phyloP scores from a whole-genome alignment of 2,329 filamentous ascomycete species.

The Exophiala oligosperma region DNA sequence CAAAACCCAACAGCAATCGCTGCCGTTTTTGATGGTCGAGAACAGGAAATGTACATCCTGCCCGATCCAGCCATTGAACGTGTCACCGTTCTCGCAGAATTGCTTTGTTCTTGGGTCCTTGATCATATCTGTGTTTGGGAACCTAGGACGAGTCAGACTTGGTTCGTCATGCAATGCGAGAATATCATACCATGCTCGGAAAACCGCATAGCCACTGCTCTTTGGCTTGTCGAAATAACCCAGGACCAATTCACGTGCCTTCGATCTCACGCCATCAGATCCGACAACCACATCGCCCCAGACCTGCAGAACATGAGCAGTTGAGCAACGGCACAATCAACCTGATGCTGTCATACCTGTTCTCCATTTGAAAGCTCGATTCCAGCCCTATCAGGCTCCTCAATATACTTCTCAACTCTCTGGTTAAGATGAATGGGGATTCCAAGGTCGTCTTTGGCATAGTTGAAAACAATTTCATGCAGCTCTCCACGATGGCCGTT shows the following conservation, averaged over 20 bases:
- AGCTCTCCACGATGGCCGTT: slow-evolving; percentile 63
- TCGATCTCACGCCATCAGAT: slow-evolving; percentile 24
- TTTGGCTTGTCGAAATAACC: slow-evolving; percentile 37
- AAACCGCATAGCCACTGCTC: slow-evolving; percentile 33
- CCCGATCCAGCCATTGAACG: slow-evolving; percentile 34
- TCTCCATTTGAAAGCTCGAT: slow-evolving; percentile 53
- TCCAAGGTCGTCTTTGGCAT: slow-evolving; percentile 54
- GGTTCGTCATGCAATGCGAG: slow-evolving; percentile 46
- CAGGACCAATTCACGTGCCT: slow-evolving; percentile 25
- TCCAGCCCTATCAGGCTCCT: slow-evolving; percentile 52
- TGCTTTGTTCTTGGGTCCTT: slow-evolving; percentile 22
- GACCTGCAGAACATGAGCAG: slow-evolving; percentile 8
- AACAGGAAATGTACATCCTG: slow-evolving; percentile 41
- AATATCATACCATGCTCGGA: slow-evolving; percentile 34
- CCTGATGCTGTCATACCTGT: slow-evolving; percentile 34
- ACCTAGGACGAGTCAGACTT: slow-evolving; percentile 12
- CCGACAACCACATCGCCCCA: slow-evolving; percentile 22
- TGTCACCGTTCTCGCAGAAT: slow-evolving; percentile 27
- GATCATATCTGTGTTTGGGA: slow-evolving; percentile 34
- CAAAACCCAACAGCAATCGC: slow-evolving; percentile 28
- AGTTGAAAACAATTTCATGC: slow-evolving; percentile 61
- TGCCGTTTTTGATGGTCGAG: slow-evolving; percentile 27
- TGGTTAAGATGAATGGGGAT: slow-evolving; percentile 58
- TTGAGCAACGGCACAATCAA: background rate
- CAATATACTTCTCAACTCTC: slow-evolving; percentile 55